phyloP scores from a whole-genome alignment of 257 asterid genomes.

The Vinca minor region DNA sequence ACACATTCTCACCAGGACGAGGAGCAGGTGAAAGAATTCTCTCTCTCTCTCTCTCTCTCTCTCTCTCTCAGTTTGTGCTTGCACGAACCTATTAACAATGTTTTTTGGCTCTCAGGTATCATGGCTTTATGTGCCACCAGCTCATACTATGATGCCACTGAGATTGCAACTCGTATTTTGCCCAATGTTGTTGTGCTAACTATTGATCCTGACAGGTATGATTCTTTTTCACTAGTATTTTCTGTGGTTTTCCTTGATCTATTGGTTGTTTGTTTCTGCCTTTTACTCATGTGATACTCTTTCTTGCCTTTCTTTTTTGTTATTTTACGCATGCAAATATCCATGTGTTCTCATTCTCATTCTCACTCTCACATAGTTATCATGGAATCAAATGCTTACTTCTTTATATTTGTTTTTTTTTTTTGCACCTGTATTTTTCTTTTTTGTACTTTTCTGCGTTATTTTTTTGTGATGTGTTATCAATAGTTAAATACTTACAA shows the following conservation, averaged over 20 bases:
- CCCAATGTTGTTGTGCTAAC: constrained; percentile 83
- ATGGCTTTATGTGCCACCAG: constrained; percentile 95
- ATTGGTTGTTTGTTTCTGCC: constrained; percentile 3
- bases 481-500: not conserved
- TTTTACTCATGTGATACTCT: not conserved
- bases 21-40: constrained; percentile 69
- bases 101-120: constrained; percentile 54
- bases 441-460: not conserved
- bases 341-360: not conserved
- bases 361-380: no score
- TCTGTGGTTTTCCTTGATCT: no score
- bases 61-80: no score
- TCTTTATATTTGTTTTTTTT: no score
- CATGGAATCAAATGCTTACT: not conserved
- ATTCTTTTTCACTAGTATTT: not conserved
- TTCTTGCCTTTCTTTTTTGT: not conserved
- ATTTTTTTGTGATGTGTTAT: not conserved
- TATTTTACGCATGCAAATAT: not conserved
- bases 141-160: constrained; percentile 80
- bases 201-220: constrained; percentile 91
- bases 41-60: not conserved
- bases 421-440: no score
- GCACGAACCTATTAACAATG: no score
- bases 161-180: constrained; percentile 89
- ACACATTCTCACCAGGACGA: constrained; percentile 92